phyloP scores from a whole-genome alignment of 345 rosid genomes.

The Citrus sinensis region DNA sequence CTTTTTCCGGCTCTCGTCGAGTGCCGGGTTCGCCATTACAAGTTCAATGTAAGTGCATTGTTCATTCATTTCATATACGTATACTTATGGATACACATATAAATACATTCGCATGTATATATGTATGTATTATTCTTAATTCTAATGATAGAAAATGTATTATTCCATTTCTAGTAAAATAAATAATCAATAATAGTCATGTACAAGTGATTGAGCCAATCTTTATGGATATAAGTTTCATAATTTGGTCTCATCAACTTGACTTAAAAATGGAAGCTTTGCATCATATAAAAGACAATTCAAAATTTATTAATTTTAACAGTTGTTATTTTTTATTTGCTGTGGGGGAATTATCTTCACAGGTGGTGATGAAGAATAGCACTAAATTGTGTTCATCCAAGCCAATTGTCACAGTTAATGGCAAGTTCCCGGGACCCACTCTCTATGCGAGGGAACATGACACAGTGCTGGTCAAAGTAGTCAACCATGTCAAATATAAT shows the following conservation, averaged over 20 bases:
- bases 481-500: constrained; percentile 81
- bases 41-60: constrained; percentile 47
- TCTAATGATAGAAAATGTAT: neutral
- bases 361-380: constrained; percentile 70
- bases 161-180: neutral
- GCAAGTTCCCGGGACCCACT: constrained; percentile 83
- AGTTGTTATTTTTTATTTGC: neutral
- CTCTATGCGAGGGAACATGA: constrained; percentile 85
- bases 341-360: neutral
- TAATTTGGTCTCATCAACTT: neutral
- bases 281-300: neutral
- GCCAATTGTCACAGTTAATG: constrained; percentile 82
- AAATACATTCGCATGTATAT: neutral
- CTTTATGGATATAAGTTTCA: neutral
- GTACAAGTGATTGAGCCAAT: neutral
- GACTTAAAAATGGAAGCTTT: neutral
- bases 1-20: constrained; percentile 48
- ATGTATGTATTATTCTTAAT: neutral
- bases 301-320: neutral
- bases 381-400: constrained; percentile 74
- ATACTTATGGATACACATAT: neutral
- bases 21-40: constrained; percentile 61
- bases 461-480: constrained; percentile 72
- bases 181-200: neutral
- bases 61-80: neutral